These are phyloP conservation scores for Stagonosporopsis tanaceti DNA, from an alignment of 2,329 filamentous ascomycete species.

Conservation along the genomic window DNA sequence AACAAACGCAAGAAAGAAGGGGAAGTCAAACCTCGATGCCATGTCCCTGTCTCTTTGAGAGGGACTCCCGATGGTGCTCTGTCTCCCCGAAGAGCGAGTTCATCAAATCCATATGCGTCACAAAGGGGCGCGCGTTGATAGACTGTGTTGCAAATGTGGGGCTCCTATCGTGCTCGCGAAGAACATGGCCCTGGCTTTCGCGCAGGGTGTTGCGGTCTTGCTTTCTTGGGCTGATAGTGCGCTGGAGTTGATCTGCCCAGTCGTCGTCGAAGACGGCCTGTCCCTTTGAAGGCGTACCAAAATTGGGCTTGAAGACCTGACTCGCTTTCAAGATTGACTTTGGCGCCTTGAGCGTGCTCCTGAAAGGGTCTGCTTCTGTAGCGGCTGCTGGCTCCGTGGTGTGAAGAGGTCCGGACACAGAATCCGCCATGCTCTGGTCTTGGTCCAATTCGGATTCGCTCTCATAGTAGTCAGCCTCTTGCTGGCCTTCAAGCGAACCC, in stretches of 20 bases:
- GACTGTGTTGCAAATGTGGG: slow-evolving; percentile 44
- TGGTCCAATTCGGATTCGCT: slow-evolving; percentile 77
- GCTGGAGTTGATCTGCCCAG: slow-evolving; percentile 93
- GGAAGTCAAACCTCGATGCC: slow-evolving; percentile 89
- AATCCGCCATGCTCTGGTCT: slow-evolving; percentile 78
- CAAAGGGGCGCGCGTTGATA: slow-evolving; percentile 67
- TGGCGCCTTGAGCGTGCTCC: slow-evolving; percentile 47
- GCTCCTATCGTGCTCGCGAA: slow-evolving; percentile 57
- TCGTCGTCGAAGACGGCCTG: slow-evolving; percentile 72
- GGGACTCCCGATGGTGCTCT: slow-evolving; percentile 60
- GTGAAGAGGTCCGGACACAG: slow-evolving; percentile 75
- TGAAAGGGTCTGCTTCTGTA: slow-evolving; percentile 41
- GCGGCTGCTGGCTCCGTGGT: slow-evolving; percentile 74
- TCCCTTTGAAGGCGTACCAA: slow-evolving; percentile 63
- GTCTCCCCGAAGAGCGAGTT: slow-evolving; percentile 83
- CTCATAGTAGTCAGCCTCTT: slow-evolving; percentile 69
- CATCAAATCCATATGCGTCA: slow-evolving; percentile 94
- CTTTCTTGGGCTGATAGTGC: slow-evolving; percentile 93
- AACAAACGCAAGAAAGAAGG: slow-evolving; percentile 48
- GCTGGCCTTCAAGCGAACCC: slow-evolving; percentile 71
- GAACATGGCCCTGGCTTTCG: slow-evolving; percentile 68
- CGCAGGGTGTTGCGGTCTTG: slow-evolving; percentile 79
- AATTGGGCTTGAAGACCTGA: slow-evolving; percentile 41
- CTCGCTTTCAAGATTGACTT: slow-evolving; percentile 60
- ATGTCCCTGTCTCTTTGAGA: slow-evolving; percentile 61